Evolutionary conservation across 2,329 filamentous ascomycete genomes (phyloP).

Genomic region (Waltergamsia citrina): DNA sequence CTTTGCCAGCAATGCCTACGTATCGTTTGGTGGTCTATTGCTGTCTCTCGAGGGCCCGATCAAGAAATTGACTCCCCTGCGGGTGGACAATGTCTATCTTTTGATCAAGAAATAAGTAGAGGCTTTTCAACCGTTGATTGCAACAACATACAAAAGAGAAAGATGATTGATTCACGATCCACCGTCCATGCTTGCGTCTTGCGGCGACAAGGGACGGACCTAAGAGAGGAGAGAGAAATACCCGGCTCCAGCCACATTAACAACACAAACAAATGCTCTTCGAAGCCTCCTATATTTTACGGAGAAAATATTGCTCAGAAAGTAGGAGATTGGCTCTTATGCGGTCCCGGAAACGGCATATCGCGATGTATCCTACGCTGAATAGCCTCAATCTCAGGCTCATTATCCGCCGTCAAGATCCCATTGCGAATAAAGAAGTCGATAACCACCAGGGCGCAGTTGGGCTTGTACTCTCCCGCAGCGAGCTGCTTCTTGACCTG

Average conservation of each 20-base stretch:
- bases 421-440: slow-evolving; percentile 88
- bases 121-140: neutral
- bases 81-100: slow-evolving; percentile 90
- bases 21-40: slow-evolving; percentile 87
- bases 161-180: neutral
- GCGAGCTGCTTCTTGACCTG: slow-evolving; percentile 63
- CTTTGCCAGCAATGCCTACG: slow-evolving; percentile 74
- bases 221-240: too few species aligned
- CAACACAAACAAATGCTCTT: slow-evolving; percentile 3
- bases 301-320: too few species aligned
- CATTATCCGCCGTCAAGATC: slow-evolving; percentile 68
- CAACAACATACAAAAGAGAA: neutral
- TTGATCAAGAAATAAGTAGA: slow-evolving; percentile 72
- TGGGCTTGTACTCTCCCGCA: slow-evolving; percentile 79
- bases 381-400: slow-evolving; percentile 71
- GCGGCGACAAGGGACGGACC: too few species aligned
- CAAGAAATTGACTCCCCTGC: slow-evolving; percentile 85
- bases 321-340: slow-evolving; percentile 16
- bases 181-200: too few species aligned
- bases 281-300: too few species aligned
- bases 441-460: slow-evolving; percentile 74
- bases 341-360: slow-evolving; percentile 69
- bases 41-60: slow-evolving; percentile 89
- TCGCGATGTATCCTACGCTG: slow-evolving; percentile 64
- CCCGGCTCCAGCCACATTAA: neutral